Evolutionary conservation across 169 alveolate genomes (phyloP).

Genomic region (Plasmodium adleri): DNA sequence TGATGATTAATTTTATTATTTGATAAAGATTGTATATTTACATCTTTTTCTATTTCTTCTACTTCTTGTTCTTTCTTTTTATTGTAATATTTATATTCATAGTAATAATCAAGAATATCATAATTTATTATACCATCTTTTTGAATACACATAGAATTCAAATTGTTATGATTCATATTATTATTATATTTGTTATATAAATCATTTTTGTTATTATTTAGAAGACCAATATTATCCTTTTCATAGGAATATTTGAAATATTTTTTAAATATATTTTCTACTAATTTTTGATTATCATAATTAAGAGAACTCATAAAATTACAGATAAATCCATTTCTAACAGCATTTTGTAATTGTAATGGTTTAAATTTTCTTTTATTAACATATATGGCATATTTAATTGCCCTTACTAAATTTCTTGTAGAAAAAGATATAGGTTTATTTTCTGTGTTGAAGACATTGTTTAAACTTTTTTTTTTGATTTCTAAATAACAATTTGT

Average conservation of each 20-base stretch:
- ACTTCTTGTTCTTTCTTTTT: slow-evolving; percentile 20
- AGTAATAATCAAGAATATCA: slow-evolving; percentile 28
- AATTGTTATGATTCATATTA: no score
- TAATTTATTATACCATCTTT: slow-evolving; percentile 48
- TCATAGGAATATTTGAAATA: slow-evolving; percentile 22
- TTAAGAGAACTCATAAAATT: slow-evolving; percentile 47
- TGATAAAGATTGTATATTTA: not conserved
- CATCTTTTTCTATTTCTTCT: not conserved
- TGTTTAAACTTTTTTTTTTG: slow-evolving; percentile 52
- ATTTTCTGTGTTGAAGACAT: slow-evolving; percentile 24
- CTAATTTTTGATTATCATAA: slow-evolving; percentile 14
- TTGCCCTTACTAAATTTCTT: slow-evolving; percentile 68
- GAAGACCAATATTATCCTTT: not conserved
- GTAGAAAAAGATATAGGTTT: slow-evolving; percentile 67
- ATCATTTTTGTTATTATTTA: no score
- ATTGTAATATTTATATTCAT: slow-evolving; percentile 25
- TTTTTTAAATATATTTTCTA: slow-evolving; percentile 64
- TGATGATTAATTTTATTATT: not conserved
- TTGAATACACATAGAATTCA: slow-evolving; percentile 35
- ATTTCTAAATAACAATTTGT: slow-evolving; percentile 79
- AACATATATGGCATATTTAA: slow-evolving; percentile 47
- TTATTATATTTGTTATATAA: no score
- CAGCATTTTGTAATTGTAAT: slow-evolving; percentile 17
- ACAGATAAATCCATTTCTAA: slow-evolving; percentile 54
- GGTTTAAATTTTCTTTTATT: slow-evolving; percentile 60